Percentiles rank a stretch among this genome's conserved stretches.
phyloP scores from a whole-genome alignment of 495 filamentous ascomycete species.

The Hyaloscypha bicolor region DNA sequence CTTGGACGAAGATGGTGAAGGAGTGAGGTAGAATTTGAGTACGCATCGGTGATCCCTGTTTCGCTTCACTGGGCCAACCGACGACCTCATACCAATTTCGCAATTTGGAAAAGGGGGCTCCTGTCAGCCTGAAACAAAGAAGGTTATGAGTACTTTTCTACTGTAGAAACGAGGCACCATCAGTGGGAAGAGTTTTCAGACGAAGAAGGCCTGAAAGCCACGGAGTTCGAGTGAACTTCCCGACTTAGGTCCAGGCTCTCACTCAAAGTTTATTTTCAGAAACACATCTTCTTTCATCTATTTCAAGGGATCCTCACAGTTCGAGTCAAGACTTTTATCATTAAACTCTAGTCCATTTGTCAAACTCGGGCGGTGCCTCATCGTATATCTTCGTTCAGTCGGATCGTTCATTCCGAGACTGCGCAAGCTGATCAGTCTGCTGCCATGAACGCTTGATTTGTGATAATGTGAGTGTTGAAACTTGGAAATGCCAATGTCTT shows the following conservation, averaged over 20 bases:
- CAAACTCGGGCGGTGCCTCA: background rate
- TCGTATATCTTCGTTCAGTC: background rate
- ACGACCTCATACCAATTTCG: background rate
- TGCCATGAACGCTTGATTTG: too few species aligned
- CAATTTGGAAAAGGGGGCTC: background rate
- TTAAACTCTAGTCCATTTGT: background rate
- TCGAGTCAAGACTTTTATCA: background rate
- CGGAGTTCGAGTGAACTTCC: background rate
- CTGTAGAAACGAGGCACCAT: background rate
- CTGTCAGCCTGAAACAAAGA: background rate
- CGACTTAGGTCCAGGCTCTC: background rate
- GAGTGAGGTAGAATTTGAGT: conserved; percentile 6
- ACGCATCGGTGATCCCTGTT: conserved; percentile 18
- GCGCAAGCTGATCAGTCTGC: background rate
- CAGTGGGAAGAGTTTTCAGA: background rate
- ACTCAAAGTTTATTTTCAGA: background rate
- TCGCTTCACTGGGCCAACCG: background rate
- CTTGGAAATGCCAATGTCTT: too few species aligned
- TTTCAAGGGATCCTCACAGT: background rate
- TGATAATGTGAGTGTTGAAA: too few species aligned
- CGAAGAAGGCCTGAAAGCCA: background rate
- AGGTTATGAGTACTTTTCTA: too few species aligned
- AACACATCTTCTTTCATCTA: background rate
- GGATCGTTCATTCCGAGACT: background rate
- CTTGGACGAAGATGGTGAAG: conserved; percentile 7